Evolutionary conservation across 2,329 filamentous ascomycete genomes (phyloP), one percentile per base, ranked within the genome.

Genomic region (Penicillium freii): DNA sequence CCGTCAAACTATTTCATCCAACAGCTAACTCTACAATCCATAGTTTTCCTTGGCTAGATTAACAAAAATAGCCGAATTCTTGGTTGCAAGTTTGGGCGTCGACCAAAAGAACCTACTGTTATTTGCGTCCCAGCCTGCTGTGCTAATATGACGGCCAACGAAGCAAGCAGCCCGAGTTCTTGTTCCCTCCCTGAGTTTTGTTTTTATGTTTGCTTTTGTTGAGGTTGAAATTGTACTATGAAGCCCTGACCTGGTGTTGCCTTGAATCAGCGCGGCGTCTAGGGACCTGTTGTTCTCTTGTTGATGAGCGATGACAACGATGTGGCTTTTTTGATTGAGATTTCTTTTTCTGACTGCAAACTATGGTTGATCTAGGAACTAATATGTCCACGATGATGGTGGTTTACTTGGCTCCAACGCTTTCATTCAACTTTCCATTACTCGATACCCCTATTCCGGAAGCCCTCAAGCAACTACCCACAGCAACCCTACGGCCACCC

Each of bases 41-140:
- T 25, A 65, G 62, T 65, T 8, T 65, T 65, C 23, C 48, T 65
- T 34, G 62, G 61, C 31, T 58, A 58, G 51, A 5, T 23, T 27
- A 13, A 29, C 5, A 21, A 5, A 17, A 47, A 15, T 11, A 4
- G 15, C 34, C 46, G 5, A 11, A 23, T 25, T 2, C 4, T 31
- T 8, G 13, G 4, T 58, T 13, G 34, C 39, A n/a, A 17, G 2
- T 21, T 21, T 25, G 23, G 29, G 29, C 4, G 17, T 31, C 8
- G 17, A n/a, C 17, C 5, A 19, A 33, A 25, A 46, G 25, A 29
- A 38, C 25, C 10, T 21, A 25, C 2, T 8, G 11, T 39, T 33
- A 42, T 19, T 44, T 21, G 21, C 50, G 10, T 19, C n/a, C 39
- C 23, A 27, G 13, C 44, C 19, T 21, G 27, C n/a, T 49, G 38